phyloP scores from a whole-genome alignment of 495 filamentous ascomycete species.

The Penicillium arizonense region DNA sequence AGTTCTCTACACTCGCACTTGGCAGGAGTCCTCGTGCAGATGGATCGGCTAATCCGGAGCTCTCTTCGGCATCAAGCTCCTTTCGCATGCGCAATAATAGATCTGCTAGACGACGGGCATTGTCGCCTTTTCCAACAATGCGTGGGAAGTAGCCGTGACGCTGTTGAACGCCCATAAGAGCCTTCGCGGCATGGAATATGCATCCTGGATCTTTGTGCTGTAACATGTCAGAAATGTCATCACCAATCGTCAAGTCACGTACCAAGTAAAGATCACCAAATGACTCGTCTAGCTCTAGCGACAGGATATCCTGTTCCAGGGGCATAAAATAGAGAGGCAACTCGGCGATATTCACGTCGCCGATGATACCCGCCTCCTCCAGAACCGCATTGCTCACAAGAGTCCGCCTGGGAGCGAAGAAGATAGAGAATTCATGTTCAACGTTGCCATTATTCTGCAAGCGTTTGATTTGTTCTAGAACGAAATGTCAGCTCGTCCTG shows the following conservation, averaged over 20 bases:
- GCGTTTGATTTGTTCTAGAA: conserved; percentile 84
- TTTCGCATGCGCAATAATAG: conserved; percentile 90
- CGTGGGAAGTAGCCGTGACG: conserved; percentile 91
- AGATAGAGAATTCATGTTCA: conserved; percentile 91
- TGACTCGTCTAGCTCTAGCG: conserved; percentile 82
- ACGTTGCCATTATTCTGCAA: conserved; percentile 79
- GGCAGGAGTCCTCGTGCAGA: conserved; percentile 71
- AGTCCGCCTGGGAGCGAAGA: conserved; percentile 91
- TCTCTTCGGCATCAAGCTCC: conserved; percentile 80
- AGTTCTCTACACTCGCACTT: conserved; percentile 79
- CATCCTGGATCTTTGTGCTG: conserved; percentile 87
- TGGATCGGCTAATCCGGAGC: conserved; percentile 53
- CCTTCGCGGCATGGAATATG: conserved; percentile 81
- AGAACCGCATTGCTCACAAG: conserved; percentile 87
- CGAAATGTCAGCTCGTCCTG: conserved; percentile 56
- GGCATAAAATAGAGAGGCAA: conserved; percentile 87
- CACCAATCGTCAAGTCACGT: conserved; percentile 19
- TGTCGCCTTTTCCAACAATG: conserved; percentile 94
- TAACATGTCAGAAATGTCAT: neutral
- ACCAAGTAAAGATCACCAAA: conserved; percentile 86
- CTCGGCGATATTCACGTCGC: conserved; percentile 85
- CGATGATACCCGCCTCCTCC: conserved; percentile 89
- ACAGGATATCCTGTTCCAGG: conserved; percentile 86
- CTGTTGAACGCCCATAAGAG: conserved; percentile 93
- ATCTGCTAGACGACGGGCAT: conserved; percentile 84